Conservation (phyloP, 1,284 basidiomycete genomes). For the Cystobasidium sp. region DNA sequence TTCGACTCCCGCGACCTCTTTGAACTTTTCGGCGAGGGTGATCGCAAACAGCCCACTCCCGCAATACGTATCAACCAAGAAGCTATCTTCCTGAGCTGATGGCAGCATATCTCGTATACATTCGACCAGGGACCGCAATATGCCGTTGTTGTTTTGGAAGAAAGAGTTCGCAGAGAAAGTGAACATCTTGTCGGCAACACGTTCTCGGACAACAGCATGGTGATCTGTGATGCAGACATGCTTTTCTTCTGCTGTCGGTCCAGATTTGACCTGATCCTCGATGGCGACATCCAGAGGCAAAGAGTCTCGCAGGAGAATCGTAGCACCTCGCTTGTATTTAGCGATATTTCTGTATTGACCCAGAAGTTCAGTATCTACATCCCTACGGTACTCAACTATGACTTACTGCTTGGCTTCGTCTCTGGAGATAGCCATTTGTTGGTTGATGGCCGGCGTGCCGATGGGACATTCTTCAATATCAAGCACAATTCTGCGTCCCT, state of each 20-base stretch:
- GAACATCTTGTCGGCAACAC: constrained; percentile 79
- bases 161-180: constrained; percentile 79
- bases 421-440: constrained; percentile 68
- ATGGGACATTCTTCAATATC: constrained; percentile 99
- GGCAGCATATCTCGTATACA: constrained; percentile 81
- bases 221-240: constrained; percentile 84
- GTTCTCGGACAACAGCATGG: constrained; percentile 78
- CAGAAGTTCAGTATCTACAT: neutral
- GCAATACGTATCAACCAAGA: constrained; percentile 90
- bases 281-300: constrained; percentile 58
- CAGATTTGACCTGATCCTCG: constrained; percentile 46
- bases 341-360: constrained; percentile 67
- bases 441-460: constrained; percentile 79
- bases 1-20: constrained; percentile 85
- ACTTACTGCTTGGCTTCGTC: constrained; percentile 71
- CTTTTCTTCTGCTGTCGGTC: constrained; percentile 57
- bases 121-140: constrained; percentile 77
- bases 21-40: constrained; percentile 77
- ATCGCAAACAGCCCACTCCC: constrained; percentile 91
- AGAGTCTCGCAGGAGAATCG: constrained; percentile 88
- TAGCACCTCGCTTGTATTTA: constrained; percentile 85
- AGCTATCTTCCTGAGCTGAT: constrained; percentile 63
- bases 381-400: neutral
- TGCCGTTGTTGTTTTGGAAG: constrained; percentile 98
- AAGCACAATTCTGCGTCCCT: constrained; percentile 74